A percentile compares a stretch with the other conserved stretches of the same genome.
These are phyloP conservation scores for Rutstroemia sp. DNA, from an alignment of 2,329 filamentous ascomycete species.

Conservation along the genomic window DNA sequence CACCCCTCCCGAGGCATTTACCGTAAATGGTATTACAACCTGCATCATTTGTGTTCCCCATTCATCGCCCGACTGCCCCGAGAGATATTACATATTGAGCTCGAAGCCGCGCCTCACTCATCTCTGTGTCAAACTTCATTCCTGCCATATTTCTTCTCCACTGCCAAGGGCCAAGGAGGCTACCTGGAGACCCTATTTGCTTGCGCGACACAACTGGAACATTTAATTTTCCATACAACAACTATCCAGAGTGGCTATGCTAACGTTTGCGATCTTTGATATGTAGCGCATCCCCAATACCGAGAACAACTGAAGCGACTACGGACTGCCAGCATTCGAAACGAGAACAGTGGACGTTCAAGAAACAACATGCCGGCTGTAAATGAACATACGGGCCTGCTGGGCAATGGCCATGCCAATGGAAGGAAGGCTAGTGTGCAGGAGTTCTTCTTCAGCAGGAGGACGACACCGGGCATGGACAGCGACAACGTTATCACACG, in stretches of 20 bases:
- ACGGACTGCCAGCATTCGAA: not conserved
- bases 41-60: not conserved
- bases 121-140: not conserved
- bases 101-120: slow-evolving; percentile 1
- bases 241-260: slow-evolving; percentile 6
- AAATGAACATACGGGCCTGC: slow-evolving; percentile 18
- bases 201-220: slow-evolving; percentile 3
- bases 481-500: slow-evolving; percentile 20
- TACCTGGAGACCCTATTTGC: not conserved
- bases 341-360: not conserved
- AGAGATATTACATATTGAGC: not conserved
- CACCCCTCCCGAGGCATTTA: not conserved
- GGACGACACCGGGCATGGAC: slow-evolving; percentile 23
- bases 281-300: slow-evolving; percentile 15
- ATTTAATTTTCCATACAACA: slow-evolving; percentile 5
- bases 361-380: not conserved
- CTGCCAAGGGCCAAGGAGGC: not conserved
- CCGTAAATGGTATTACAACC: not conserved
- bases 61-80: not conserved
- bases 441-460: slow-evolving; percentile 21
- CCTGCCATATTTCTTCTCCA: not conserved
- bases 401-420: slow-evolving; percentile 13
- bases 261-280: slow-evolving; percentile 12
- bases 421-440: slow-evolving; percentile 14
- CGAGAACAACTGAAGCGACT: slow-evolving; percentile 14